Percentiles rank a stretch among this genome's conserved stretches.
These are phyloP conservation scores for Hanseniaspora uvarum DNA, from an alignment of 1,139 yeast genomes.

Conservation along the genomic window DNA sequence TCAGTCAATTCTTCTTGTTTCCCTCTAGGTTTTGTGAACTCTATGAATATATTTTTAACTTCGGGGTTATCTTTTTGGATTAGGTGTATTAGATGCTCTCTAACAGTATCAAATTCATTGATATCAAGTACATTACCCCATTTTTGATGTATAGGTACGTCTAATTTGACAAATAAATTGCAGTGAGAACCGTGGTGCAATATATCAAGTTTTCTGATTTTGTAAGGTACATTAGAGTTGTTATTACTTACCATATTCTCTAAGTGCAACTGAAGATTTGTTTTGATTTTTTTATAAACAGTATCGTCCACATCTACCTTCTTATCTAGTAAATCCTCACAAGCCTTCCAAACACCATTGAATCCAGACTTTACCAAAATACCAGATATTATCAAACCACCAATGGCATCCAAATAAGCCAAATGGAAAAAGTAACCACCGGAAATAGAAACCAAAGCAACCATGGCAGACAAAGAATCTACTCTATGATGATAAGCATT, in stretches of 20 bases:
- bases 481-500: slow-evolving; percentile 98
- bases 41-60: slow-evolving; percentile 31
- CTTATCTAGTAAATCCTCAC: slow-evolving; percentile 65
- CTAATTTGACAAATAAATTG: slow-evolving; percentile 35
- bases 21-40: slow-evolving; percentile 25
- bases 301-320: slow-evolving; percentile 37
- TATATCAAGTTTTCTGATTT: slow-evolving; percentile 43
- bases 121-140: slow-evolving; percentile 39
- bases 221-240: slow-evolving; percentile 33
- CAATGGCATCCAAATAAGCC: slow-evolving; percentile 81
- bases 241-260: slow-evolving; percentile 31
- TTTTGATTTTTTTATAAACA: slow-evolving; percentile 35
- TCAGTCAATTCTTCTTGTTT: background rate
- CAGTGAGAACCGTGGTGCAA: slow-evolving; percentile 65
- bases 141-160: slow-evolving; percentile 34
- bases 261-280: slow-evolving; percentile 30
- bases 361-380: slow-evolving; percentile 78
- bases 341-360: slow-evolving; percentile 58
- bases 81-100: slow-evolving; percentile 30
- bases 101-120: slow-evolving; percentile 39
- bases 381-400: slow-evolving; percentile 75
- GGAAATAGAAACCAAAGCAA: slow-evolving; percentile 78
- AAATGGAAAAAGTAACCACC: slow-evolving; percentile 70
- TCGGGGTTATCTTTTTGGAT: slow-evolving; percentile 27
- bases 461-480: slow-evolving; percentile 86